These are phyloP conservation scores for Pythium rhizo-oryzae DNA, from an alignment of 352 stramenopile genomes.

Conservation along the genomic window DNA sequence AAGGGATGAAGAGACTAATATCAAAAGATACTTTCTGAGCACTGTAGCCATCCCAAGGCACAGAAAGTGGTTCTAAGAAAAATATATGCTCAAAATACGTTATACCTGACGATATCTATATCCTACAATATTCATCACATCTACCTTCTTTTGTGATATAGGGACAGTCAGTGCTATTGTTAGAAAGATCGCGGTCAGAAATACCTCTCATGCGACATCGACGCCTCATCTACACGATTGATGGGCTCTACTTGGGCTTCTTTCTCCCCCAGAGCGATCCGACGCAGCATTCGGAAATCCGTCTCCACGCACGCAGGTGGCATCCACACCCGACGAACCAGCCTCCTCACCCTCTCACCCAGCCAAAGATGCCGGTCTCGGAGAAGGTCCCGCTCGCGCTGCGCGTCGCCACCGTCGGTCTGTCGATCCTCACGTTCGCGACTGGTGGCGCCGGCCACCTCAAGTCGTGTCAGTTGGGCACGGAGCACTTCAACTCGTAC, in stretches of 20 bases:
- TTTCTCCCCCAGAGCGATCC: background rate
- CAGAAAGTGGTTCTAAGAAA: too few relatives aligned
- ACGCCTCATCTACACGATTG: background rate
- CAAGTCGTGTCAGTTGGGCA: constrained; percentile 55
- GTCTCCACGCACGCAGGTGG: background rate
- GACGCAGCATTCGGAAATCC: constrained; percentile 16
- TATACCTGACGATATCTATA: too few relatives aligned
- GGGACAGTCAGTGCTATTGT: background rate
- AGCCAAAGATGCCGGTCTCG: constrained; percentile 34
- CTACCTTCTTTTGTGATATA: too few relatives aligned
- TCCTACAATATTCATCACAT: too few relatives aligned
- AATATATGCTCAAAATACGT: too few relatives aligned
- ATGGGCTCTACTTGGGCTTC: too few relatives aligned
- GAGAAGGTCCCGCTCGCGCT: constrained; percentile 42
- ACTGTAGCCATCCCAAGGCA: too few relatives aligned
- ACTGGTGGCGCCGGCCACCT: constrained; percentile 44
- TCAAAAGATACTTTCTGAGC: constrained; percentile 13
- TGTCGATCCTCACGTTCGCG: constrained; percentile 44
- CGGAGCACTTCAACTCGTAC: constrained; percentile 53
- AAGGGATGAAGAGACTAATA: background rate
- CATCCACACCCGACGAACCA: background rate
- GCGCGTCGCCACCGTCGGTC: constrained; percentile 44
- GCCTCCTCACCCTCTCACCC: background rate
- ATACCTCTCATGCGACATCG: background rate
- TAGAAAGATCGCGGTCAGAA: constrained; percentile 3